Evolutionary conservation across 1,284 basidiomycete genomes (phyloP).

Genomic region (Tremellales sp.): DNA sequence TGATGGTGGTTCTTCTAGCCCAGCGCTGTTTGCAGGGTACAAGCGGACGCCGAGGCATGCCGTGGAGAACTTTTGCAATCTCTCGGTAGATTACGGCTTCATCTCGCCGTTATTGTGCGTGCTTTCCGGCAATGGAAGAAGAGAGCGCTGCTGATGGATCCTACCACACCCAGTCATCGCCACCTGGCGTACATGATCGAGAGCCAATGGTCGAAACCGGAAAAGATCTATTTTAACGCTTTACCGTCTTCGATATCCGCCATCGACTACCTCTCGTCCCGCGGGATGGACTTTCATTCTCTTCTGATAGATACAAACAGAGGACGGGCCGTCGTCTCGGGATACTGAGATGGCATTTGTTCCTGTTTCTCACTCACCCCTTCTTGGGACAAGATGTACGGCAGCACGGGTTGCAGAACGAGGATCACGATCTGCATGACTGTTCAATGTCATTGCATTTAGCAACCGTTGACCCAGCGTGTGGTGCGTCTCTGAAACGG

Average conservation of each 20-base stretch:
- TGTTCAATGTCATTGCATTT: too few relatives aligned
- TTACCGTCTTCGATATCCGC: conserved; percentile 51
- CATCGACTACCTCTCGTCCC: conserved; percentile 52
- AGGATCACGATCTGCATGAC: too few relatives aligned
- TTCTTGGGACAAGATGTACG: too few relatives aligned
- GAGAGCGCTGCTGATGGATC: too few relatives aligned
- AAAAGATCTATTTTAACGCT: conserved; percentile 55
- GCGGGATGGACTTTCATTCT: conserved; percentile 42
- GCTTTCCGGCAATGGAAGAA: too few relatives aligned
- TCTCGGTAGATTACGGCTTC: conserved; percentile 53
- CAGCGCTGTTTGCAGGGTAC: conserved; percentile 57
- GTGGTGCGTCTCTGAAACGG: too few relatives aligned
- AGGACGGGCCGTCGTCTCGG: too few relatives aligned
- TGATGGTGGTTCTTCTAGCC: conserved; percentile 12
- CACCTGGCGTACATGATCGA: conserved; percentile 60
- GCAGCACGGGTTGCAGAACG: too few relatives aligned
- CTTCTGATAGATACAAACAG: too few relatives aligned
- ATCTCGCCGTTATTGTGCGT: conserved; percentile 53
- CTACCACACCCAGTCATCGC: conserved; percentile 38
- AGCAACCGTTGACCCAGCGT: too few relatives aligned
- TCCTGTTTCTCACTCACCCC: too few relatives aligned
- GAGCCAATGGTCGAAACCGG: conserved; percentile 48
- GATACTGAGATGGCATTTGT: too few relatives aligned
- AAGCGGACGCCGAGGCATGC: conserved; percentile 52
- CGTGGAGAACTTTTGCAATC: conserved; percentile 52